A percentile compares a stretch with the other conserved stretches of the same genome.
These are phyloP conservation scores for Psilocybe azurescens DNA, from an alignment of 768 basidiomycete genomes.

Conservation along the genomic window DNA sequence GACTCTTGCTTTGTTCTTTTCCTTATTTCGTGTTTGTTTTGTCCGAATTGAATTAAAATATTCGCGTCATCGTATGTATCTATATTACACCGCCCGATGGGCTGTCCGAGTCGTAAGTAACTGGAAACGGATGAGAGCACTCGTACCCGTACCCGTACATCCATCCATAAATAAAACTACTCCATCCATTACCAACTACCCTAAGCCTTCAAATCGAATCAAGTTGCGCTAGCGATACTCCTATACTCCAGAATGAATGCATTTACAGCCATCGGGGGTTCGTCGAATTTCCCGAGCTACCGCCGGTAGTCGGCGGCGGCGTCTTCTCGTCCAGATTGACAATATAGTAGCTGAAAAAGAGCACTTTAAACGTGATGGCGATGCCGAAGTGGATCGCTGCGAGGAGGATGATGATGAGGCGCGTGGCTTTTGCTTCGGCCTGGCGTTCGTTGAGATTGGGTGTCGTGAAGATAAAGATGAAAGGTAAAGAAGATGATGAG, in stretches of 20 bases:
- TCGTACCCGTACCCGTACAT: slow-evolving; percentile 17
- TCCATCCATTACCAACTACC: background rate
- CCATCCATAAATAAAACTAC: slow-evolving; percentile 9
- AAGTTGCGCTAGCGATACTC: too few relatives aligned
- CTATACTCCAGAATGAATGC: too few relatives aligned
- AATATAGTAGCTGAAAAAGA: slow-evolving; percentile 64
- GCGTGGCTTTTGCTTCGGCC: slow-evolving; percentile 88
- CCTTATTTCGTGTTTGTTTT: too few relatives aligned
- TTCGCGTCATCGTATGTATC: slow-evolving; percentile 1
- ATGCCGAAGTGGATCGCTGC: slow-evolving; percentile 72
- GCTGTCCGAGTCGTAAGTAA: slow-evolving; percentile 11
- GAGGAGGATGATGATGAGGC: slow-evolving; percentile 80
- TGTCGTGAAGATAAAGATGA: too few relatives aligned
- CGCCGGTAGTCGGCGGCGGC: slow-evolving; percentile 19
- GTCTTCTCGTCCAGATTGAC: slow-evolving; percentile 47
- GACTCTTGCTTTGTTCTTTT: too few relatives aligned
- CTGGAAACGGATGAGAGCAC: slow-evolving; percentile 2
- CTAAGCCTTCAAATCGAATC: too few relatives aligned
- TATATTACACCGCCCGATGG: slow-evolving; percentile 21
- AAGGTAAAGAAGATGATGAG: background rate
- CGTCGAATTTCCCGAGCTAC: slow-evolving; percentile 28
- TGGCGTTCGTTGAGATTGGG: slow-evolving; percentile 28
- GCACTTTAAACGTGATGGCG: slow-evolving; percentile 85
- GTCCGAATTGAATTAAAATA: slow-evolving; percentile 1
- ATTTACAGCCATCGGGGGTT: slow-evolving; percentile 12